Evolutionary conservation across 768 basidiomycete species (phyloP).

Genomic region (Auricularia heimuer): DNA sequence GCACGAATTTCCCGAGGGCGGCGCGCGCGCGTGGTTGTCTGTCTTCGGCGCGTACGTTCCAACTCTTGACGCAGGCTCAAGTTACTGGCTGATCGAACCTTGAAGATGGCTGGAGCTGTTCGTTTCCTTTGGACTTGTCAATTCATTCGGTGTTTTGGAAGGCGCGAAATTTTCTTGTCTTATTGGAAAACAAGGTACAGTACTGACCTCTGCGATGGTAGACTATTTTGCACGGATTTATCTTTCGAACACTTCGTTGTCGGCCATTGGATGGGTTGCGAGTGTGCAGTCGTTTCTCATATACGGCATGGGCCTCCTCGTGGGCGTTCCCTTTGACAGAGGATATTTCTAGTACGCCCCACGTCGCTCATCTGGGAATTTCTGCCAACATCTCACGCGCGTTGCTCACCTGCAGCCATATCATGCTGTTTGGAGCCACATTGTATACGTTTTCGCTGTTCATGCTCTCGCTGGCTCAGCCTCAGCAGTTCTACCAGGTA

Average conservation of each 20-base stretch:
- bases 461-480: constrained; percentile 37
- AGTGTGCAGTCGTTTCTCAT: constrained; percentile 39
- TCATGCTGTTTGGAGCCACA: constrained; percentile 36
- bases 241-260: constrained; percentile 23
- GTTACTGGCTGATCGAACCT: background rate
- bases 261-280: constrained; percentile 29
- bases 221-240: constrained; percentile 31
- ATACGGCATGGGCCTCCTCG: constrained; percentile 33
- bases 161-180: constrained; percentile 13
- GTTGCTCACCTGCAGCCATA: constrained; percentile 21
- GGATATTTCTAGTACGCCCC: constrained; percentile 36
- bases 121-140: constrained; percentile 31
- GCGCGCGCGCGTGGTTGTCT: background rate
- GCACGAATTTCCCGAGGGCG: background rate
- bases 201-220: constrained; percentile 5
- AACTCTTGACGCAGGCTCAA: background rate
- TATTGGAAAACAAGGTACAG: too few relatives aligned
- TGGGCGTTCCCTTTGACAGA: constrained; percentile 41
- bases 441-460: constrained; percentile 35
- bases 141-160: constrained; percentile 39
- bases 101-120: background rate
- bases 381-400: too few relatives aligned
- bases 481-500: constrained; percentile 38
- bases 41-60: background rate
- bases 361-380: too few relatives aligned